Conservation (phyloP, 768 basidiomycete genomes). For the Agrocybe praecox region DNA sequence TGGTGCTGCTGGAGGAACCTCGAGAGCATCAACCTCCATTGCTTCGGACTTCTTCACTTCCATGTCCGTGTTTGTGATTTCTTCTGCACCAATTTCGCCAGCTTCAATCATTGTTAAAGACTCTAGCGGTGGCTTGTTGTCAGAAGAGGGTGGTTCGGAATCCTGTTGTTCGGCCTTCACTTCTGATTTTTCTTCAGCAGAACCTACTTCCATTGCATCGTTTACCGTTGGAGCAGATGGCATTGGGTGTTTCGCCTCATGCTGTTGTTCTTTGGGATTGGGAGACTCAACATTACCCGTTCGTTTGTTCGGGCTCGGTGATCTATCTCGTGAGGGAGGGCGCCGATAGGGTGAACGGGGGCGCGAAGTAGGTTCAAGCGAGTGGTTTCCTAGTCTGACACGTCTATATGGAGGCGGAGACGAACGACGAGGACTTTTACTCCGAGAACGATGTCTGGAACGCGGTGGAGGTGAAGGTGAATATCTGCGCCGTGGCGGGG, state of each 20-base stretch:
- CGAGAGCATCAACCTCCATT: background rate
- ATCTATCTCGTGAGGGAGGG: conserved; percentile 17
- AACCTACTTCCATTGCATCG: background rate
- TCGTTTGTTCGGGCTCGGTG: conserved; percentile 17
- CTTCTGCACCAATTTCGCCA: background rate
- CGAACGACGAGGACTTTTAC: conserved; percentile 24
- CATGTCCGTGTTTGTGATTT: background rate
- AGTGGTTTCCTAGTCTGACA: conserved; percentile 30
- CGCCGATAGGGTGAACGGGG: conserved; percentile 22
- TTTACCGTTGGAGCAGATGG: background rate
- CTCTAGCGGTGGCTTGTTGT: background rate
- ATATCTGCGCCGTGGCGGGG: conserved; percentile 22
- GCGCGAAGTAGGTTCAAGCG: conserved; percentile 24
- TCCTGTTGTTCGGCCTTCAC: background rate
- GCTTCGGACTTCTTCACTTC: background rate
- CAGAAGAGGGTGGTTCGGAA: background rate
- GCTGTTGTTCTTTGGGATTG: background rate
- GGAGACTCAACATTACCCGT: background rate
- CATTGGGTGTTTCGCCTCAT: background rate
- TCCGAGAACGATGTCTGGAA: conserved; percentile 21
- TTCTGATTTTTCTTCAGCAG: background rate
- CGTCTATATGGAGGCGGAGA: conserved; percentile 19
- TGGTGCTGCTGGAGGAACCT: background rate
- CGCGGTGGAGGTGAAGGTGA: conserved; percentile 22
- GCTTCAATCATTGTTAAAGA: background rate